phyloP scores from a whole-genome alignment of 208 protist species.

The Novymonas esmeraldas region DNA sequence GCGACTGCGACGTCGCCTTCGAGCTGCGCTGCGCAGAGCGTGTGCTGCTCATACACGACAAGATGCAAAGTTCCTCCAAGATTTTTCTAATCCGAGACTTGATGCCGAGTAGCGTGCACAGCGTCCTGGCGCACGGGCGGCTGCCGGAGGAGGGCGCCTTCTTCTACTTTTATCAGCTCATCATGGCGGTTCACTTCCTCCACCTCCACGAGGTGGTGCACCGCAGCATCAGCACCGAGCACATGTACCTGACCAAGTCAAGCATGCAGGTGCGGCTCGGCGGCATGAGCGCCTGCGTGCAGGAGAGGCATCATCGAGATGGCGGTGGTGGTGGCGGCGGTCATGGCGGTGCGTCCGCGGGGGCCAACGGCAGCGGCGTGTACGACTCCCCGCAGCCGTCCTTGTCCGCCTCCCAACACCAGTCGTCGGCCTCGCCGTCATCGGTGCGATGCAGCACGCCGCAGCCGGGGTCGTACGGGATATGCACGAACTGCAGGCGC shows the following conservation, averaged over 20 bases:
- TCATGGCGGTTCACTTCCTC: constrained; percentile 81
- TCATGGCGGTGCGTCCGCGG: no score
- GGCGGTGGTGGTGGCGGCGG: no score
- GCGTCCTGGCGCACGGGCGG: constrained; percentile 44
- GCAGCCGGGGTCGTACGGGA: constrained; percentile 36
- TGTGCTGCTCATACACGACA: constrained; percentile 37
- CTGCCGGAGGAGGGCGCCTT: constrained; percentile 68
- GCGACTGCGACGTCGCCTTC: constrained; percentile 26
- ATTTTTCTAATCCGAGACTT: constrained; percentile 35
- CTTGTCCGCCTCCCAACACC: background rate
- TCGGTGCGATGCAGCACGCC: constrained; percentile 17
- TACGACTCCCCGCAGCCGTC: constrained; percentile 9
- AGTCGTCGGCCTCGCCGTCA: background rate
- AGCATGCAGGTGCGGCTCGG: constrained; percentile 77
- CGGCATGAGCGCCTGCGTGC: constrained; percentile 76
- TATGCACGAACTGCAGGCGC: constrained; percentile 35
- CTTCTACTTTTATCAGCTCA: constrained; percentile 88
- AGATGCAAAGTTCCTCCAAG: constrained; percentile 40
- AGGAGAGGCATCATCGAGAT: constrained; percentile 3
- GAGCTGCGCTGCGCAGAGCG: constrained; percentile 26
- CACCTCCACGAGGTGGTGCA: constrained; percentile 43
- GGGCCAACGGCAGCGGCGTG: no score
- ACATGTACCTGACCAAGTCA: constrained; percentile 75
- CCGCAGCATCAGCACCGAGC: constrained; percentile 41
- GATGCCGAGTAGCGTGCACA: constrained; percentile 64